These are phyloP conservation scores for Colletotrichum scovillei DNA, from an alignment of 2,329 filamentous ascomycete species.

Conservation along the genomic window DNA sequence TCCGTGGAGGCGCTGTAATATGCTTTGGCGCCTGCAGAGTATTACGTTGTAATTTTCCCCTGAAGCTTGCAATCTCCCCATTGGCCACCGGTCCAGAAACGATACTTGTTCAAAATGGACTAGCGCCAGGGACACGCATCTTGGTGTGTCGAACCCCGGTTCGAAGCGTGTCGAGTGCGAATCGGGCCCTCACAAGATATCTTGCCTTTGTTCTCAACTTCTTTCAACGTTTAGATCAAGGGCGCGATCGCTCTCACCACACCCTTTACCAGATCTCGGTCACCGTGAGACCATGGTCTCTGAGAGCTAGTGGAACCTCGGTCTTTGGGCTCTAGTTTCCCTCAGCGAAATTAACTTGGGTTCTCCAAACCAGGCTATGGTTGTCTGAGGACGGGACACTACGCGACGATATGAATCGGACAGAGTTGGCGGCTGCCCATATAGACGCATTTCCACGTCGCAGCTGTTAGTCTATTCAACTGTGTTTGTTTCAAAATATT, in stretches of 20 bases:
- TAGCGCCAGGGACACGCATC: constrained; percentile 16
- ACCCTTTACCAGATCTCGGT: background rate
- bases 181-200: constrained; percentile 2
- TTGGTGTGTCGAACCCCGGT: background rate
- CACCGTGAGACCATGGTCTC: background rate
- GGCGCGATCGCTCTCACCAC: background rate
- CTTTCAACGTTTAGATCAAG: background rate
- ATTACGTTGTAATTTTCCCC: background rate
- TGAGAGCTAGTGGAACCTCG: background rate
- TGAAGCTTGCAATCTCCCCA: constrained; percentile 3
- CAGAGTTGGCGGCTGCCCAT: too few relatives aligned
- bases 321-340: background rate
- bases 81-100: background rate
- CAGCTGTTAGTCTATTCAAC: too few relatives aligned
- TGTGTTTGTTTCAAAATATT: background rate
- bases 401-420: background rate
- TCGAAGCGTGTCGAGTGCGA: background rate
- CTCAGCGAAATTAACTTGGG: background rate
- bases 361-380: background rate
- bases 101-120: background rate
- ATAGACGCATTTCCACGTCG: too few relatives aligned
- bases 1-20: constrained; percentile 1
- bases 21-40: background rate
- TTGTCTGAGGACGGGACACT: background rate
- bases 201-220: background rate